Conservation (phyloP, 192 early-diverging fungal genomes). For the Coemansia sp. region DNA sequence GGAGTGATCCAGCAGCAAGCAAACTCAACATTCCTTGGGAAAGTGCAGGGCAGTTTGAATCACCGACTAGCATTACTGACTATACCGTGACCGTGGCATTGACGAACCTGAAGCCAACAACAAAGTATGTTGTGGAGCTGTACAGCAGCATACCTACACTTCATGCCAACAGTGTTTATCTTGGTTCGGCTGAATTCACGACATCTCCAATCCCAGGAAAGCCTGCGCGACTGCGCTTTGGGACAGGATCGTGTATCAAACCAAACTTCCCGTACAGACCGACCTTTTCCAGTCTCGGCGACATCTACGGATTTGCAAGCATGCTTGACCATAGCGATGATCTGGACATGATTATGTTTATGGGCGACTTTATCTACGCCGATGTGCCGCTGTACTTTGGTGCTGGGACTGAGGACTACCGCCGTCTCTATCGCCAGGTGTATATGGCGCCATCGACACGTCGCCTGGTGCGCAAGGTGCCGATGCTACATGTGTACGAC, state of each 20-base stretch:
- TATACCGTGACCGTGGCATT: slow-evolving; percentile 27
- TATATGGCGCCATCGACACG: slow-evolving; percentile 41
- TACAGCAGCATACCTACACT: slow-evolving; percentile 33
- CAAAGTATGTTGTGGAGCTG: slow-evolving; percentile 42
- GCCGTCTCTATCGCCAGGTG: slow-evolving; percentile 52
- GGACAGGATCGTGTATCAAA: slow-evolving; percentile 56
- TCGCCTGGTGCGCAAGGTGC: slow-evolving; percentile 33
- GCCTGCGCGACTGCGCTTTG: slow-evolving; percentile 41
- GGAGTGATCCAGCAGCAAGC: neutral
- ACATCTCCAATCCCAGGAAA: slow-evolving; percentile 26
- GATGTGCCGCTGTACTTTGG: slow-evolving; percentile 55
- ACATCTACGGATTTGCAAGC: slow-evolving; percentile 46
- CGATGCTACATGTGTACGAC: slow-evolving; percentile 56
- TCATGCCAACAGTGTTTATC: slow-evolving; percentile 14
- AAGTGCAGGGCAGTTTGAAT: slow-evolving; percentile 24
- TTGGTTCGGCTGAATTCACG: slow-evolving; percentile 40
- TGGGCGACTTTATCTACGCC: slow-evolving; percentile 60
- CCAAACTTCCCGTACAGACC: slow-evolving; percentile 55
- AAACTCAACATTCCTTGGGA: slow-evolving; percentile 32
- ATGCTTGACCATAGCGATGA: slow-evolving; percentile 41
- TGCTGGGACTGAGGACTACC: slow-evolving; percentile 38
- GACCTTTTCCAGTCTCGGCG: slow-evolving; percentile 10
- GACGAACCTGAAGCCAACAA: slow-evolving; percentile 32
- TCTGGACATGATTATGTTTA: slow-evolving; percentile 50
- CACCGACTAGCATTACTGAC: slow-evolving; percentile 28